Base-by-base conservation (phyloP, 1,139 yeast species). In the Scheffersomyces quercinus region DNA sequence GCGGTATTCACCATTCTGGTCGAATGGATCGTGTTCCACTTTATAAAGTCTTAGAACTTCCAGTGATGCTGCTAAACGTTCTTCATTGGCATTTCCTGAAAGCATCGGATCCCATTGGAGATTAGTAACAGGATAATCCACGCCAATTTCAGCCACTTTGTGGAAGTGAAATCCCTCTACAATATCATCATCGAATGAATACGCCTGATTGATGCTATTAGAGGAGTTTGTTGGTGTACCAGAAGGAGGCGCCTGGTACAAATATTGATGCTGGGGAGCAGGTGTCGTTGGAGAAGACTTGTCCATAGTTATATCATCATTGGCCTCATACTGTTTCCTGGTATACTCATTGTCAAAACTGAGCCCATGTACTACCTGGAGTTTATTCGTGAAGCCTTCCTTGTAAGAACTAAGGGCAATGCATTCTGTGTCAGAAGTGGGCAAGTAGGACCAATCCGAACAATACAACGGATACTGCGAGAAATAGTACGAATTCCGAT, bases 41-140 rank as follows among this genome's bases (percentile, higher is more conserved):
- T 79, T 80, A 75, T 88, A 88, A 24, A 88, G 58, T 42, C 93
- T 70, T 44, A 88, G 67, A 38, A 85, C 83, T 55, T 88, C 95
- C 45, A 85, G 82, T 9, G 88, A 78, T 0, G 91, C 79, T 1
- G 88, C 85, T 36, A 88, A 61, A 44, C 83, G 63, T 47, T 77
- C 75, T 11, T 50, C 46, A 16, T 52, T 53, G 4, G 73, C 64
- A 40, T 48, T 46, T 35, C 48, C 44, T 36, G 43, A 50, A 64
- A 67, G 62, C 16, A 59, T 54, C 42, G 93, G 91, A 54, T 85
- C 89, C 95, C 95, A 87, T 53, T 80, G 83, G 32, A 86, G 56
- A 45, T 79, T 76, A 0, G 95, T 86, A 4, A 82, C 70, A 0
- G 95, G 95, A 51, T 83, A 81, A 42, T 81, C 81, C 10, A 83